Conservation (phyloP, 352 stramenopile species). For the Achlya hypogyna region DNA sequence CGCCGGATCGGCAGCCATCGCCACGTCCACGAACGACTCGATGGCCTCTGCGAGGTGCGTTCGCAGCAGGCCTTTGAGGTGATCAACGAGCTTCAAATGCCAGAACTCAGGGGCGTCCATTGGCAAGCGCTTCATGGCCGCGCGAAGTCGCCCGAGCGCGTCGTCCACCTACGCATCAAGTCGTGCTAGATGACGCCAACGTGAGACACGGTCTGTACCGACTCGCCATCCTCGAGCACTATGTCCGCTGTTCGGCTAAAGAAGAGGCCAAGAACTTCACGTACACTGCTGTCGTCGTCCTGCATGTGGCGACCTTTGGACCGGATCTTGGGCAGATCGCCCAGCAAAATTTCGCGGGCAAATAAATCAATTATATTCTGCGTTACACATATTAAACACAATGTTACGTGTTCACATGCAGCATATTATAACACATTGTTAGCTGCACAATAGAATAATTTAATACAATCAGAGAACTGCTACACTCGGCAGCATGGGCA, state of each 20-base stretch:
- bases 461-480: no score
- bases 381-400: background rate
- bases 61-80: conserved; percentile 1
- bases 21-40: background rate
- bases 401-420: no score
- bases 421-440: no score
- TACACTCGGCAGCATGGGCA: conserved; percentile 42
- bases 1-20: conserved; percentile 1
- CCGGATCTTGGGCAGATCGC: no score
- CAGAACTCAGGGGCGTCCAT: background rate
- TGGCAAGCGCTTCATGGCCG: background rate
- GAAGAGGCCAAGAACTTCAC: background rate
- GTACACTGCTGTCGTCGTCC: background rate
- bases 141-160: background rate
- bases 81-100: background rate
- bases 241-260: background rate
- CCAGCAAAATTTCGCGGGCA: no score
- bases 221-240: conserved; percentile 3
- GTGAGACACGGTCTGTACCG: background rate
- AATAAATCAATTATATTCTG: background rate
- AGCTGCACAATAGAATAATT: no score
- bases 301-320: background rate
- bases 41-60: conserved; percentile 1
- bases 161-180: conserved; percentile 7
- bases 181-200: background rate